Base-by-base conservation (phyloP, 257 asterid genomes). In the Galeopsis tetrahit region DNA sequence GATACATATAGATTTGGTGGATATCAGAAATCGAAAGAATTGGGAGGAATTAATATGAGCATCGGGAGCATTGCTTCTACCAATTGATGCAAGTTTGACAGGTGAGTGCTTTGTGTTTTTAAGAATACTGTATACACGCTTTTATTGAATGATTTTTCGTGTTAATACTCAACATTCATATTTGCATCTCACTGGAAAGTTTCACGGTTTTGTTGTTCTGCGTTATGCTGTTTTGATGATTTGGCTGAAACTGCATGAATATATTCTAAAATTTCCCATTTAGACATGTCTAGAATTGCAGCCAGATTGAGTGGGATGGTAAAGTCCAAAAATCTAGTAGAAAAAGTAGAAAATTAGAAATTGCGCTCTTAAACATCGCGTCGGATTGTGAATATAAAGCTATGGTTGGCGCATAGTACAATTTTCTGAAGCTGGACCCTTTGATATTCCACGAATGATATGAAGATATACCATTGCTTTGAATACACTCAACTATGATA, bases 11-110 rank as follows among this genome's bases (percentile, higher is more conserved):
- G 70, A 42, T 63, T 78, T 71, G 66, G 72, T 13, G 81, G 82
- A 80, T 38, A 75, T 82, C 83, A 53, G 75, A 75, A 74, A 79
- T 66, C 66, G 8, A 83, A 78, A 69, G 66, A 82, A 78, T 69
- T 77, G 57, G 78, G 84, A 56, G 73, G 78, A 58, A 73, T 75
- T 89, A 91, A 83, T 71, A 91, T 91, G 97, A 81, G 79, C 80
- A 76, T 84, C 79, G 91, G 88, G 70, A 78, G 84, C 81, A 87
- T 86, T 80, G 96, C 93, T 73, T 88, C 78, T 82, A 85, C 81
- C 93, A 89, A 68, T 91, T 87, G 88, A 89, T 87, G 91, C 84
- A 87, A 89, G 93, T 91, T 91, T 81, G 91, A 21, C 97, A 91
- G 93, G 97, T 89, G 38, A 72, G 78, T 21, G 28, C 28, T n/a